Base-by-base conservation (phyloP, 2,329 filamentous ascomycete genomes). In the Lachnellula occidentalis region DNA sequence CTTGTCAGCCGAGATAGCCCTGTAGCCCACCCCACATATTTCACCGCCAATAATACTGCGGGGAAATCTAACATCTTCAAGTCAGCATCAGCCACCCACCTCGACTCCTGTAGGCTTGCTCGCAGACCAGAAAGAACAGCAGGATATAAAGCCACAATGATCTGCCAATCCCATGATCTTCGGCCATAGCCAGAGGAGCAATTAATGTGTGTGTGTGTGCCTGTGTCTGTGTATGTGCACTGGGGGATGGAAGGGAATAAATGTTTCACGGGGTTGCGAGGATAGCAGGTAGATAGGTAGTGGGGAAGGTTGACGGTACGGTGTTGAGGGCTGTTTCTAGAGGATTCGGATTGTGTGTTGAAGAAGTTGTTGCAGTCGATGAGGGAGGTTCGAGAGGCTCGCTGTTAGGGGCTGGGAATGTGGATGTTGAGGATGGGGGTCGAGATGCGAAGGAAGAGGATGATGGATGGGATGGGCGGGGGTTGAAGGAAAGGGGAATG, bases 311-410 rank as follows among this genome's bases (percentile, higher is more conserved):
- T 67, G 45, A 67, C 65, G 4, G 52, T 66, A 1, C 66, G 67
- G 47, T 68, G 67, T 47, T 68, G 66, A 42, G 65, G 67, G 53
- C 66, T 63, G 5, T 77, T 67, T 24, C 22, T 64, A 64, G 61
- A 67, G 41, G 58, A 67, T 45, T 27, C 66, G 41, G 64, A 67
- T 58, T 41, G 54, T 15, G 55, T 67, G 4, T 64, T 64, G 5
- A 61, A 67, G 45, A 59, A 43, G 22, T 46, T 67, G 4, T 48
- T 66, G 50, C 42, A 43, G 27, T 47, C 67, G 57, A 62, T 66
- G 62, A 64, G 64, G 5, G 11, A 37, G 36, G 2, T 67, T 67
- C 21, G 63, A 58, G 34, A 63, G 58, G 17, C 61, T 64, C 59
- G 57, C 61, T 50, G 66, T 67, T 48, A 66, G 66, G 65, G 65